These are phyloP conservation scores for Scutellaria minor DNA, from an alignment of 257 asterid genomes.

Conservation along the genomic window DNA sequence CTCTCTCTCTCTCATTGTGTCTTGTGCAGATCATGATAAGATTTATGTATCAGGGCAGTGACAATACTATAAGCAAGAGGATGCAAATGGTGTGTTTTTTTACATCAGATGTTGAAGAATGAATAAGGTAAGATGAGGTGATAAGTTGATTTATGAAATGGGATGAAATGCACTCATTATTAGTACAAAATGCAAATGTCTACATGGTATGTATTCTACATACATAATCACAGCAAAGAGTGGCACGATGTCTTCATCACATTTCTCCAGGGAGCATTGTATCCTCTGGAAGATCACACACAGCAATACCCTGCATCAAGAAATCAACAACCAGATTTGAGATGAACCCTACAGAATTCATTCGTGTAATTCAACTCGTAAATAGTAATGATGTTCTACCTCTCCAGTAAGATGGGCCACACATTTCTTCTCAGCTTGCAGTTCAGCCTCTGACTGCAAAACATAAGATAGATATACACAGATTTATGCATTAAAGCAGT, in stretches of 20 bases:
- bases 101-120: not conserved
- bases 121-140: too few species aligned
- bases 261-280: slow-evolving; percentile 99
- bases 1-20: not conserved
- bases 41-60: too few species aligned
- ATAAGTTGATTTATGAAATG: not conserved
- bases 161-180: slow-evolving; percentile 35
- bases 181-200: slow-evolving; percentile 6
- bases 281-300: slow-evolving; percentile 94
- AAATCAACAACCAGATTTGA: not conserved
- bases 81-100: not conserved
- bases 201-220: slow-evolving; percentile 15
- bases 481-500: too few species aligned
- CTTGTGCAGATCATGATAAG: not conserved
- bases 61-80: not conserved
- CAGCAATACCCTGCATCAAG: slow-evolving; percentile 66
- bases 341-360: not conserved
- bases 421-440: slow-evolving; percentile 95
- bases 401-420: slow-evolving; percentile 99
- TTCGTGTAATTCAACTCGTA: not conserved
- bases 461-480: not conserved
- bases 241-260: slow-evolving; percentile 40
- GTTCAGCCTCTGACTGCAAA: slow-evolving; percentile 91
- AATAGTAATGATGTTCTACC: slow-evolving; percentile 41
- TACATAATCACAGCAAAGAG: slow-evolving; percentile 17